Conservation (phyloP, 2,329 filamentous ascomycete genomes). For the Fusarium sp. region DNA sequence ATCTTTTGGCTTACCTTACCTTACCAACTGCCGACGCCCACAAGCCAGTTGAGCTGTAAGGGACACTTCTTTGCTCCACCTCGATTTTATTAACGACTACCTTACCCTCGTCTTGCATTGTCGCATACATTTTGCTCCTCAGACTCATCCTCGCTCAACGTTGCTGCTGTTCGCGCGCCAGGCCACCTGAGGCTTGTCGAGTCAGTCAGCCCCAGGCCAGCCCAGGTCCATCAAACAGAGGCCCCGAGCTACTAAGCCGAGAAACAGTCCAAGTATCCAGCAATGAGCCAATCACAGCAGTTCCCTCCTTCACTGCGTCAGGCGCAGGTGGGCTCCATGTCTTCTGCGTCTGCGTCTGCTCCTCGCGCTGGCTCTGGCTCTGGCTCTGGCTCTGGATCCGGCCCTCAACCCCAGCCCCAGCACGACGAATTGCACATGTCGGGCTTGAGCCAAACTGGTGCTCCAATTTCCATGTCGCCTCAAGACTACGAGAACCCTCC, state of each 20-base stretch:
- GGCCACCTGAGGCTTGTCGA: constrained; percentile 17
- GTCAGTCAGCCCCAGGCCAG: constrained; percentile 15
- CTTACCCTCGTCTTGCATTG: constrained; percentile 1
- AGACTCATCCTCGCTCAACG: not conserved
- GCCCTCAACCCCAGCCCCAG: constrained; percentile 40
- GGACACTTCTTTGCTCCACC: constrained; percentile 9
- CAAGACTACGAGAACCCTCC: constrained; percentile 62
- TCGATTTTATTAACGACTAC: not conserved
- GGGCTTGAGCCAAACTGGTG: constrained; percentile 50
- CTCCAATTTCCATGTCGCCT: constrained; percentile 51
- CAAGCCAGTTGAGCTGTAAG: constrained; percentile 11
- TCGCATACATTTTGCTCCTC: not conserved
- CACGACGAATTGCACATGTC: constrained; percentile 67
- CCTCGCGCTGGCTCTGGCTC: constrained; percentile 14
- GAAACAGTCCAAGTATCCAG: constrained; percentile 18
- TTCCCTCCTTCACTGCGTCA: constrained; percentile 45
- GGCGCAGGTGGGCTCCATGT: constrained; percentile 37
- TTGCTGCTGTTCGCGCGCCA: constrained; percentile 23
- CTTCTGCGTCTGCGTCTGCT: constrained; percentile 20
- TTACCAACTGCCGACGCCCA: constrained; percentile 15
- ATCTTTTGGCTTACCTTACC: constrained; percentile 3
- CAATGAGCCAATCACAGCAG: constrained; percentile 55
- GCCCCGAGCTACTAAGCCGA: constrained; percentile 18
- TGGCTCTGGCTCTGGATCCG: constrained; percentile 34
- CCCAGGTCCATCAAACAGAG: constrained; percentile 20